These are phyloP conservation scores for Coleophoma cylindrospora DNA, from an alignment of 2,329 filamentous ascomycete species.

Conservation along the genomic window DNA sequence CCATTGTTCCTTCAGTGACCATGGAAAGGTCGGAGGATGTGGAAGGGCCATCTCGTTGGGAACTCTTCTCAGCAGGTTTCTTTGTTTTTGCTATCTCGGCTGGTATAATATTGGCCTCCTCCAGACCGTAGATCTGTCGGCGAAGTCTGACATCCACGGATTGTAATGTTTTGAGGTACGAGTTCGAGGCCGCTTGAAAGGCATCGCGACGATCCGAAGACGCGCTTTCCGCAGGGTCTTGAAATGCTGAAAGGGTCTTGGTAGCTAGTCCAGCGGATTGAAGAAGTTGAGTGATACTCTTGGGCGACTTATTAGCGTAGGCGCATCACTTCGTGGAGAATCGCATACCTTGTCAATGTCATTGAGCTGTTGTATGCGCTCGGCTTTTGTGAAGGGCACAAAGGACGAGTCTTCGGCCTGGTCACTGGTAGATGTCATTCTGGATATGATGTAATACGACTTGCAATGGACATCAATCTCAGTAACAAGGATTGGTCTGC, in stretches of 20 bases:
- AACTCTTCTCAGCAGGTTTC: slow-evolving; percentile 9
- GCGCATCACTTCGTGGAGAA: background rate
- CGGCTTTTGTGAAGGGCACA: slow-evolving; percentile 59
- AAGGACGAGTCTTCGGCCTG: slow-evolving; percentile 12
- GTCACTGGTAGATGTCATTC: slow-evolving; percentile 3
- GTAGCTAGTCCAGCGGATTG: slow-evolving; percentile 57
- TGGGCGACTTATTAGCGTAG: no score
- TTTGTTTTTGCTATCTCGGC: slow-evolving; percentile 19
- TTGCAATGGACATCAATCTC: no score
- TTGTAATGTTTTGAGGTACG: slow-evolving; percentile 70
- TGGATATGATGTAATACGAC: background rate
- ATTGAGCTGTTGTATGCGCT: slow-evolving; percentile 76
- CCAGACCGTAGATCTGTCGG: slow-evolving; percentile 71
- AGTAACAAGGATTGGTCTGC: background rate
- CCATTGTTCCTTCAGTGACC: slow-evolving; percentile 36
- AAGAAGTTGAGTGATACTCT: slow-evolving; percentile 41
- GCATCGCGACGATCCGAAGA: slow-evolving; percentile 27
- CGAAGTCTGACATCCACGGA: slow-evolving; percentile 70
- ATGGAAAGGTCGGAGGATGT: slow-evolving; percentile 15
- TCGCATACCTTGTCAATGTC: slow-evolving; percentile 65
- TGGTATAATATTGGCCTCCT: slow-evolving; percentile 73
- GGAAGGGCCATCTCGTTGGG: background rate
- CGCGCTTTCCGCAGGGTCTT: slow-evolving; percentile 18
- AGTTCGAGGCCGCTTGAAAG: slow-evolving; percentile 55
- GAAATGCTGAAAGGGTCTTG: slow-evolving; percentile 53